These are phyloP conservation scores for Physaria fendleri DNA, from an alignment of 345 rosid genomes.

Conservation along the genomic window DNA sequence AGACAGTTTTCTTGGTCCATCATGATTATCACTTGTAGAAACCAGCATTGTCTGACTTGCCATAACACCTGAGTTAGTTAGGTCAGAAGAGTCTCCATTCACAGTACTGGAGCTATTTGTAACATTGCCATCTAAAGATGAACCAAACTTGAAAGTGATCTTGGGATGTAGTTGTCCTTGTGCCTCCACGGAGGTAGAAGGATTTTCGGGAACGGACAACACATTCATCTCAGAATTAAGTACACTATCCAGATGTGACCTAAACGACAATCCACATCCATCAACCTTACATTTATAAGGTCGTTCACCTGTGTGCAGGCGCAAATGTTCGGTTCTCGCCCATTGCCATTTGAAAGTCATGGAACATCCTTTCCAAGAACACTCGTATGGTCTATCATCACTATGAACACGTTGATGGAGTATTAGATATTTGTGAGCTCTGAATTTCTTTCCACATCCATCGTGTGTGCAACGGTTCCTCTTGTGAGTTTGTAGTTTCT, in stretches of 20 bases:
- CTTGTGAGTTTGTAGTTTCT: conserved; percentile 58
- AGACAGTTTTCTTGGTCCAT: conserved; percentile 14
- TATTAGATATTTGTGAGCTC: conserved; percentile 72
- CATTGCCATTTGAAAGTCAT: conserved; percentile 98
- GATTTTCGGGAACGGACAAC: neutral
- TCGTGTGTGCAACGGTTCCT: conserved; percentile 69
- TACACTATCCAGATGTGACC: conserved; percentile 2
- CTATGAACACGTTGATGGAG: conserved; percentile 91
- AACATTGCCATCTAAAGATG: conserved; percentile 5
- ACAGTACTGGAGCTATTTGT: conserved; percentile 18
- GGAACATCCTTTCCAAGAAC: conserved; percentile 89
- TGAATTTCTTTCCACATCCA: conserved; percentile 78
- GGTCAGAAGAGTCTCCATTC: conserved; percentile 17
- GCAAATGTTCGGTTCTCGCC: conserved; percentile 97
- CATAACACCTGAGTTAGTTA: conserved; percentile 14
- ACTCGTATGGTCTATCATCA: conserved; percentile 75
- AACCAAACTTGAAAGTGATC: conserved; percentile 1
- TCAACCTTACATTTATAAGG: conserved; percentile 82
- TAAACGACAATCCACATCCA: conserved; percentile 77
- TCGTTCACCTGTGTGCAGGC: conserved; percentile 90
- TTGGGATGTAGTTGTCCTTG: conserved; percentile 10
- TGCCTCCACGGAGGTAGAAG: neutral
- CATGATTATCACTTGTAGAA: conserved; percentile 24
- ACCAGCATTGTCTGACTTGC: conserved; percentile 4
- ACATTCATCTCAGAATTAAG: conserved; percentile 18